phyloP scores from a whole-genome alignment of 2,329 filamentous ascomycete species.

The Cladosporium cucumerinum region DNA sequence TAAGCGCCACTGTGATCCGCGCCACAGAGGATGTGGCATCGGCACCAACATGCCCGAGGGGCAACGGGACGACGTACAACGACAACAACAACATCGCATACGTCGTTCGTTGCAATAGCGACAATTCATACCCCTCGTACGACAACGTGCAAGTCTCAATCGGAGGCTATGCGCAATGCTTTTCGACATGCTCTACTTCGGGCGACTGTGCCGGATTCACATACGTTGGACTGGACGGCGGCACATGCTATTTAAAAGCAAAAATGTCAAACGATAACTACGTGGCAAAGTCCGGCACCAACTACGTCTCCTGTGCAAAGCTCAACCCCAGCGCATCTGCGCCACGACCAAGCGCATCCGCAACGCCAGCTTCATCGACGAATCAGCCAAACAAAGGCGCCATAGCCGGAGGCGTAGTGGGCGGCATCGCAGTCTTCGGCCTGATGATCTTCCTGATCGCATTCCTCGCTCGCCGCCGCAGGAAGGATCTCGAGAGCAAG shows the following conservation, averaged over 20 bases:
- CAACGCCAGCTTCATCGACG: neutral
- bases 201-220: slow-evolving; percentile 30
- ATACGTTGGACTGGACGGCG: slow-evolving; percentile 26
- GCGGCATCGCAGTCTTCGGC: slow-evolving; percentile 20
- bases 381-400: slow-evolving; percentile 16
- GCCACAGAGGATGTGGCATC: slow-evolving; percentile 2
- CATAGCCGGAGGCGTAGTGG: slow-evolving; percentile 25
- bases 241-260: slow-evolving; percentile 30
- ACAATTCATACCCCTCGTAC: slow-evolving; percentile 26
- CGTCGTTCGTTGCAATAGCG: slow-evolving; percentile 28
- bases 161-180: slow-evolving; percentile 32
- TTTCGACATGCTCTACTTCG: slow-evolving; percentile 27
- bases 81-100: slow-evolving; percentile 28
- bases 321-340: slow-evolving; percentile 22
- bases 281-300: slow-evolving; percentile 21
- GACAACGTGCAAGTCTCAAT: slow-evolving; percentile 22
- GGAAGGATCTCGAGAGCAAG: slow-evolving; percentile 25
- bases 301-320: slow-evolving; percentile 28
- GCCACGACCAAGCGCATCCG: neutral
- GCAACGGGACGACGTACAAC: slow-evolving; percentile 24
- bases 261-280: slow-evolving; percentile 21
- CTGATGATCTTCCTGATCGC: slow-evolving; percentile 22
- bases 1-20: neutral
- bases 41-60: slow-evolving; percentile 26
- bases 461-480: slow-evolving; percentile 19